Base-by-base conservation (phyloP, 192 early-diverging fungal genomes). In the Coemansia sp. region DNA sequence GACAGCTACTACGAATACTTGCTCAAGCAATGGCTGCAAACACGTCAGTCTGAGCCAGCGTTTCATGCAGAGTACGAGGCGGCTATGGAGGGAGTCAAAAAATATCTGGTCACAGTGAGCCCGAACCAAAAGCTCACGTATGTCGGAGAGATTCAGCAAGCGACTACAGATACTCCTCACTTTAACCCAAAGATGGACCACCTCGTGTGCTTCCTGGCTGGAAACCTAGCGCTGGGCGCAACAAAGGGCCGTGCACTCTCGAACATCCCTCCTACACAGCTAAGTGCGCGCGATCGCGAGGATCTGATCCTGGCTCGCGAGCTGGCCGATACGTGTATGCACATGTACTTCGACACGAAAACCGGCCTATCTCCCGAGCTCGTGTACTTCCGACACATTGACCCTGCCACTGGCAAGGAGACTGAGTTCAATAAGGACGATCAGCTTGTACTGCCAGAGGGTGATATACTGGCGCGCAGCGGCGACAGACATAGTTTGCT, bases 1-100 rank as follows among this genome's bases (percentile, higher is more conserved):
- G 96, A 98, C 62, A 93, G 91, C 60, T 98, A 97, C 68, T 98
- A 98, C 78, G 94, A 98, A 81, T 98, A 98, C 67, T 80, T 96
- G 47, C 87, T 91, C 18, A 98, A 98, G 71, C 93, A 95, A 74
- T 94, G 89, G 65, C 74, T 96, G n/a, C 90, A 91, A 61, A 94
- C 94, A 0, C 75, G 85, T 35, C 78, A 87, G 45, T 86, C 84
- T 11, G 91, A 95, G 68, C 59, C 75, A 18, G 52, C 74, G 18
- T 91, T 90, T 62, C 89, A 86, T 44, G 65, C 78, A 2, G 89
- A 92, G 79, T 96, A 90, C 64, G 87, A 88, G 61, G 67, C 80
- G 22, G 80, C 80, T 3, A 77, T 82, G 68, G 75, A 73, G 27
- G 80, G 75, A 12, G 71, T 82, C 38, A 82, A 77, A 44, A 75